phyloP scores from a whole-genome alignment of 2,329 filamentous ascomycete species.

The Pseudogymnoascus verrucosus region DNA sequence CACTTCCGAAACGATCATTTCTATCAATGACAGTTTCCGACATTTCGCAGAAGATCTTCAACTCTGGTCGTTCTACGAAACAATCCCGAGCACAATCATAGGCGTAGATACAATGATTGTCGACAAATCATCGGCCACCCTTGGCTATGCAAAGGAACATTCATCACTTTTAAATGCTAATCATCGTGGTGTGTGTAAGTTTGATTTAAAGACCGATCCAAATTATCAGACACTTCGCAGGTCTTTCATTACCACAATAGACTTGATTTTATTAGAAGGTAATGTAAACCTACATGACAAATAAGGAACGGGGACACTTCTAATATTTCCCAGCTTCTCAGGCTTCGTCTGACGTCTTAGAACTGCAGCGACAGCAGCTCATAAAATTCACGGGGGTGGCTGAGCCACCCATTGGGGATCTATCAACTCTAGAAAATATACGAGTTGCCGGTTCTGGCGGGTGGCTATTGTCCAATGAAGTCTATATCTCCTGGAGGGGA shows the following conservation, averaged over 20 bases:
- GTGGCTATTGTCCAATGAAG: background rate
- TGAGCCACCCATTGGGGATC: background rate
- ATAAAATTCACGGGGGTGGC: background rate
- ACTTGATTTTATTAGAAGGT: background rate
- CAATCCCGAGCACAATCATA: constrained; percentile 18
- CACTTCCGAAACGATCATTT: constrained; percentile 18
- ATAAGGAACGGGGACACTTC: background rate
- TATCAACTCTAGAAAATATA: background rate
- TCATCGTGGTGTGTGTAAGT: constrained; percentile 29
- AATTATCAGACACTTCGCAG: constrained; percentile 18
- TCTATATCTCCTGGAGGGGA: background rate
- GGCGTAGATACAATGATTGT: constrained; percentile 17
- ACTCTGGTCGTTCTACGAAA: constrained; percentile 32
- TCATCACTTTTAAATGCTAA: constrained; percentile 22
- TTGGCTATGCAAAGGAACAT: constrained; percentile 25
- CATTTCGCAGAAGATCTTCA: constrained; percentile 23
- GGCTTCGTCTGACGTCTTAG: background rate
- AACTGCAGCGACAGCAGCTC: background rate
- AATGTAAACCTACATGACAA: background rate
- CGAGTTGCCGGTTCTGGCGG: background rate
- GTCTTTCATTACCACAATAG: background rate
- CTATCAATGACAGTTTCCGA: constrained; percentile 31
- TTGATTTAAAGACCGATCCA: constrained; percentile 13
- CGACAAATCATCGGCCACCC: constrained; percentile 23
- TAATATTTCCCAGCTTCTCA: background rate